A percentile compares a stretch with the other conserved stretches of the same genome.
These are phyloP conservation scores for Tetrapisispora arboricola DNA, from an alignment of 805 yeast species.

Conservation along the genomic window DNA sequence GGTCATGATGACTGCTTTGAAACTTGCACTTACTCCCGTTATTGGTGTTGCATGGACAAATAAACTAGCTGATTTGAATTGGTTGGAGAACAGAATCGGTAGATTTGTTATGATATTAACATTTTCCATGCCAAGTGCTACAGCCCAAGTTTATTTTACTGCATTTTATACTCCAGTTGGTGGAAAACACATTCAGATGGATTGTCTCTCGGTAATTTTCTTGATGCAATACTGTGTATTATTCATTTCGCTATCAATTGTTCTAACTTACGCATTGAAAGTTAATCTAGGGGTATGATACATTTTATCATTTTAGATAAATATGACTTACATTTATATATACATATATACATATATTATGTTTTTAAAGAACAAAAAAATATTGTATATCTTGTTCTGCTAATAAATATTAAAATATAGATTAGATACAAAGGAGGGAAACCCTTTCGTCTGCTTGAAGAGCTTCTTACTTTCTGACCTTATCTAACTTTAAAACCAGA, in stretches of 20 bases:
- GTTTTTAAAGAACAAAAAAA: too few species aligned
- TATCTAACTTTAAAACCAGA: too few species aligned
- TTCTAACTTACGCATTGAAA: constrained; percentile 47
- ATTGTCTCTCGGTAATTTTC: constrained; percentile 63
- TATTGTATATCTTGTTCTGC: too few species aligned
- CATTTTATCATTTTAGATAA: not conserved
- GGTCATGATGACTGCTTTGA: constrained; percentile 40
- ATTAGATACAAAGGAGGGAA: too few species aligned
- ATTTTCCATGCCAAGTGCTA: constrained; percentile 80
- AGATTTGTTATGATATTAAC: constrained; percentile 65
- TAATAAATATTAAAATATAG: too few species aligned
- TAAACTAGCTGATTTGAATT: constrained; percentile 48
- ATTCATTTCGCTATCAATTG: constrained; percentile 58
- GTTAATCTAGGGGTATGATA: constrained; percentile 19
- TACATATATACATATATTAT: not conserved
- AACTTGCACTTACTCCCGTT: constrained; percentile 66
- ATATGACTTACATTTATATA: not conserved
- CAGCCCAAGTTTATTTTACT: constrained; percentile 78
- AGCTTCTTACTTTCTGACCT: too few species aligned
- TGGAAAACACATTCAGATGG: constrained; percentile 50
- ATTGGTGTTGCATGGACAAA: constrained; percentile 62
- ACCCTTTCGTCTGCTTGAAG: too few species aligned
- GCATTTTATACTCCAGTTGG: constrained; percentile 73
- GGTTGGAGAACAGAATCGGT: constrained; percentile 51
- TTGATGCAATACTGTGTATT: constrained; percentile 57